Evolutionary conservation across 108 stramenopile species (phyloP).

Genomic region (Halocafeteria seosinensis): DNA sequence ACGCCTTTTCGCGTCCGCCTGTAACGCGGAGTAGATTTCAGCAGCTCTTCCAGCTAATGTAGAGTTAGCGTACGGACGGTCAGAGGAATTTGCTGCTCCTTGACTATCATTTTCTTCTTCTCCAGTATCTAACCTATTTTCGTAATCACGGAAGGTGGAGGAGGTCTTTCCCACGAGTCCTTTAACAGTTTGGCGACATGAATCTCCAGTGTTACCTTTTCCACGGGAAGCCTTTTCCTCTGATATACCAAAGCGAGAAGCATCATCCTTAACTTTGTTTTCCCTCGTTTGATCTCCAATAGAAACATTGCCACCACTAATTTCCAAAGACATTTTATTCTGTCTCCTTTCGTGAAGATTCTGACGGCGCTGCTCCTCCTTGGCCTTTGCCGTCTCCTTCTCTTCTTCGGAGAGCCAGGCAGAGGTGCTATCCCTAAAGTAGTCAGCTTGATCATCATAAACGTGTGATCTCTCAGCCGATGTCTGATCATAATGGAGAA

Average conservation of each 20-base stretch:
- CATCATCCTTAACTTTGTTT: neutral
- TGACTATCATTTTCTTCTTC: neutral
- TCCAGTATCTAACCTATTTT: neutral
- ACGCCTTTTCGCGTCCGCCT: neutral
- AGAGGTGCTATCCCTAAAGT: conserved; percentile 15
- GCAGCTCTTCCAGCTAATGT: neutral
- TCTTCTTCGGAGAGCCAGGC: neutral
- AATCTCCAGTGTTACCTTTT: neutral
- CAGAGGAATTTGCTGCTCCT: neutral
- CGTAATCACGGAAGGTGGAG: neutral
- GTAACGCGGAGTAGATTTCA: neutral
- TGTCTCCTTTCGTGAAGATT: neutral
- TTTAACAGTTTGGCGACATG: neutral
- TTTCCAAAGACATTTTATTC: neutral
- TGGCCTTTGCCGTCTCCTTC: neutral
- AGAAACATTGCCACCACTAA: neutral
- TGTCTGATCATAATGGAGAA: conserved; percentile 39
- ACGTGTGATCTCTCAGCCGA: conserved; percentile 26
- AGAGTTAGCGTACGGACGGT: neutral
- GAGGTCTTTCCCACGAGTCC: neutral
- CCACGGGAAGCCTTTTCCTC: neutral
- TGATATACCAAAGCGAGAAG: neutral
- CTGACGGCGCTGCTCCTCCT: neutral
- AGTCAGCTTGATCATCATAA: conserved; percentile 47
- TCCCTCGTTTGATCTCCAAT: neutral